Base-by-base conservation (phyloP, 139 green algal genomes). In the Micractinium conductrix region DNA sequence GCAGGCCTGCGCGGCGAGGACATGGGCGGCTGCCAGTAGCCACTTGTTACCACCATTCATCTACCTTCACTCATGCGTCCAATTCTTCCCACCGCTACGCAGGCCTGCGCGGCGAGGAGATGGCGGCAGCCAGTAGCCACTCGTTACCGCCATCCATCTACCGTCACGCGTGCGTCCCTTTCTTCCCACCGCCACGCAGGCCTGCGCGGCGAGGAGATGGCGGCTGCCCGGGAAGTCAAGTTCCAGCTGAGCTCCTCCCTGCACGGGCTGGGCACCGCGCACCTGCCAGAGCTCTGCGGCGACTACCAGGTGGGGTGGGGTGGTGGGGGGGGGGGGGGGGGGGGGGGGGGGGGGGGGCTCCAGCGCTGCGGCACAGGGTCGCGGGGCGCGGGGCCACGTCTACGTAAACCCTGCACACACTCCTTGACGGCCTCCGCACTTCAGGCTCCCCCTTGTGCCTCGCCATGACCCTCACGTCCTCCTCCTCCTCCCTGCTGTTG, bases 241-340 rank as follows among this genome's bases (percentile, higher is more conserved):
- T 89, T 78, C 63, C 81, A 87, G 55, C 67, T 89, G 37, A 38
- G 67, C 74, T 71, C 33, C 67, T 80, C 74, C 26, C 42, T 89
- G 58, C 44, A 21, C 33, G 86, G 81, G 3, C 79, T 89, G 45
- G 86, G 73, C 38, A 89, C 86, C 24, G 37, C 35, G 10, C 35
- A 84, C 42, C 33, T 89, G 74, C 62, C 43, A 6, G 17, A 55
- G 24, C 40, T 48, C 37, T 89, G 73, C 50, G 16, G n/a, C 12
- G 50, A 80, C 22, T 89, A 89, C 73, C 45, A 80, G 75, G 80
- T 63, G 62, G 14, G n/a, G n/a, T n/a, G n/a, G n/a, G n/a, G n/a
- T n/a, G n/a, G n/a, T n/a, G n/a, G n/a, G n/a, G n/a, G n/a, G n/a
- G n/a, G n/a, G n/a, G n/a, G n/a, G n/a, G n/a, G n/a, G n/a, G n/a